Base-by-base conservation (phyloP, 2,329 filamentous ascomycete genomes). In the Aureobasidium musti region DNA sequence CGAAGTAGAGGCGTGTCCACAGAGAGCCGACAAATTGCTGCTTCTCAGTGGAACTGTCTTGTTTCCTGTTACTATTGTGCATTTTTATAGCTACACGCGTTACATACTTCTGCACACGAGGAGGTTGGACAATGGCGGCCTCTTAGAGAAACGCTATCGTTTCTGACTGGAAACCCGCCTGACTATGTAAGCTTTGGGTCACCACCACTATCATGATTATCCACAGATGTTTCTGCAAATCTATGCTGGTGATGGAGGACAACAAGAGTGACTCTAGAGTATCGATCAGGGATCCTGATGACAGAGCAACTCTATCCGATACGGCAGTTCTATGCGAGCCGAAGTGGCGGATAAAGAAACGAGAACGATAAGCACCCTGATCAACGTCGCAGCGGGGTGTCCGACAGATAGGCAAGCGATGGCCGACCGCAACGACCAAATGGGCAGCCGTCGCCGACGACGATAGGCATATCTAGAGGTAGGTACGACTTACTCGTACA, bases 401-500 rank as follows among this genome's bases (percentile, higher is more conserved):
- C 39, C n/a, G n/a, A 47, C 57, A 61, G 54, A 47, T 47, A 47
- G 43, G 43, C 43, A 47, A 49, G 57, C 57, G 57, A 61, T 35
- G 57, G 57, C 57, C 57, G 57, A 61, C 37, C 23, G 3, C 10
- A 33, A 17, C 7, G 13, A n/a, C 26, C 26, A 11, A 35, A 47
- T 23, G n/a, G 57, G 28, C 41, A 49, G 19, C 35, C 57, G 47
- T 30, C 30, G 47, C 57, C 57, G 57, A 61, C 41, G 1, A 49
- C n/a, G 23, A 43, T 61, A 61, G 57, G 41, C 43, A 49, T 61
- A 61, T 61, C 28, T 61, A 49, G 30, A 61, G 57, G 41, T 61
- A 61, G 41, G 57, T 43, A 17, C 28, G 28, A 59, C 35, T 17
- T 0, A 23, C 37, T 60, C 39, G n/a, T 7, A 7, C 11, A 11